Evolutionary conservation across 1,139 yeast genomes (phyloP).

Genomic region (Zygosaccharomyces sapae): DNA sequence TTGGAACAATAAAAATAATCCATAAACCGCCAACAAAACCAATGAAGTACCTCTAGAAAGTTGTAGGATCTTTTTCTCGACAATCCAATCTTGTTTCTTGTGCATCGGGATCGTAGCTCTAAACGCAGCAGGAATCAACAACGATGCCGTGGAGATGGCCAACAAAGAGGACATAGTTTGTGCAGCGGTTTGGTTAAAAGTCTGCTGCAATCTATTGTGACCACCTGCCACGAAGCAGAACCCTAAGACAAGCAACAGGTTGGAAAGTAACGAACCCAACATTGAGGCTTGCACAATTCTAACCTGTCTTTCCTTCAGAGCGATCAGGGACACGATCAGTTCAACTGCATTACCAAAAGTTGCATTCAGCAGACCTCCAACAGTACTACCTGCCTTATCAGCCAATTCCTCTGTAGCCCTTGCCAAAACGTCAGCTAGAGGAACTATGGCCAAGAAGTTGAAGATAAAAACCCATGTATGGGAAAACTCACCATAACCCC

Average conservation of each 20-base stretch:
- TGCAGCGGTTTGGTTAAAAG: conserved; percentile 92
- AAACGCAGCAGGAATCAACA: conserved; percentile 93
- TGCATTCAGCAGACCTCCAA: conserved; percentile 91
- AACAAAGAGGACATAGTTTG: conserved; percentile 93
- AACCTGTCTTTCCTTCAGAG: conserved; percentile 77
- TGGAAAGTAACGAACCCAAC: conserved; percentile 90
- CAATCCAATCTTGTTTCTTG: conserved; percentile 35
- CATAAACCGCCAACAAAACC: conserved; percentile 70
- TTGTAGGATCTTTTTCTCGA: conserved; percentile 54
- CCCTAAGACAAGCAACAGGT: conserved; percentile 82
- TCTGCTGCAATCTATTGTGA: conserved; percentile 77
- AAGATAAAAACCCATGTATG: conserved; percentile 61
- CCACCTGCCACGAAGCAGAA: conserved; percentile 95
- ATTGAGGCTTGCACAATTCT: conserved; percentile 94
- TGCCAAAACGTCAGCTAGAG: conserved; percentile 84
- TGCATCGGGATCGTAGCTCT: conserved; percentile 69
- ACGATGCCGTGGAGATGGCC: conserved; percentile 85
- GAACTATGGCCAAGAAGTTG: conserved; percentile 87
- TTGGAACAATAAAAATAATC: conserved; percentile 79
- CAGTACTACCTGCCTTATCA: conserved; percentile 76
- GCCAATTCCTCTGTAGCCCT: conserved; percentile 92
- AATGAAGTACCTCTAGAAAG: conserved; percentile 85
- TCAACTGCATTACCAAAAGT: conserved; percentile 95
- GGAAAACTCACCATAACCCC: conserved; percentile 50
- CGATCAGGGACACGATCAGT: conserved; percentile 87